Evolutionary conservation across 352 stramenopile genomes (phyloP).

Genomic region (Globisporangium radiosum): DNA sequence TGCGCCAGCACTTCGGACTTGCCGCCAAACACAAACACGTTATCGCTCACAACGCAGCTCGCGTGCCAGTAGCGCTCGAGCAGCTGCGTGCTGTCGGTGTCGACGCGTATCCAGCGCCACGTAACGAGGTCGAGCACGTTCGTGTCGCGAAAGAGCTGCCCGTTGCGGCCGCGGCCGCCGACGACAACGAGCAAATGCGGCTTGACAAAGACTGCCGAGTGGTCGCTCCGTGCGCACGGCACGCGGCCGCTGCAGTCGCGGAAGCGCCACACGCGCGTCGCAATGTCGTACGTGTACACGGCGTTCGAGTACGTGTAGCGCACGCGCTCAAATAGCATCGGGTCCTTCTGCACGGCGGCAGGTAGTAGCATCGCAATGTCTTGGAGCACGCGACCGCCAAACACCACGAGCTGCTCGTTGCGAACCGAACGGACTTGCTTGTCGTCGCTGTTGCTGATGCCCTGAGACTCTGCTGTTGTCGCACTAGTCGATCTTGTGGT

Average conservation of each 20-base stretch:
- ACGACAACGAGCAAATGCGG: slow-evolving; percentile 43
- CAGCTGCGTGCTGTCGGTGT: slow-evolving; percentile 18
- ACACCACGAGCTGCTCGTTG: slow-evolving; percentile 32
- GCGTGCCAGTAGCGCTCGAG: slow-evolving; percentile 41
- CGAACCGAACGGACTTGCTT: not conserved
- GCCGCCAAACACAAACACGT: slow-evolving; percentile 56
- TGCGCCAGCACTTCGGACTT: slow-evolving; percentile 50
- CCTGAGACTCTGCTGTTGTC: too few species aligned
- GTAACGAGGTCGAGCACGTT: slow-evolving; percentile 36
- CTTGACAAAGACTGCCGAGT: slow-evolving; percentile 44
- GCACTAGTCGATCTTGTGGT: not conserved
- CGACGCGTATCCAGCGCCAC: slow-evolving; percentile 45
- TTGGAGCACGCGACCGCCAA: slow-evolving; percentile 44
- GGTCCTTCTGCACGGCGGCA: slow-evolving; percentile 20
- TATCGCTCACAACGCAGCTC: slow-evolving; percentile 26
- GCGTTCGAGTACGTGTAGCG: slow-evolving; percentile 56
- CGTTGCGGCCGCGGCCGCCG: slow-evolving; percentile 48
- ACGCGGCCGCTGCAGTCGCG: slow-evolving; percentile 26
- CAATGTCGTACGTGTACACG: slow-evolving; percentile 47
- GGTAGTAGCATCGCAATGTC: slow-evolving; percentile 42
- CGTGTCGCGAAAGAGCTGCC: slow-evolving; percentile 39
- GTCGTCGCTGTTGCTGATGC: not conserved
- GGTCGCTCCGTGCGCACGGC: slow-evolving; percentile 45
- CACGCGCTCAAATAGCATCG: slow-evolving; percentile 46
- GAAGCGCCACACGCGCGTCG: slow-evolving; percentile 25